Conservation (phyloP, 192 early-diverging fungal species). For the Physocladia obscura region DNA sequence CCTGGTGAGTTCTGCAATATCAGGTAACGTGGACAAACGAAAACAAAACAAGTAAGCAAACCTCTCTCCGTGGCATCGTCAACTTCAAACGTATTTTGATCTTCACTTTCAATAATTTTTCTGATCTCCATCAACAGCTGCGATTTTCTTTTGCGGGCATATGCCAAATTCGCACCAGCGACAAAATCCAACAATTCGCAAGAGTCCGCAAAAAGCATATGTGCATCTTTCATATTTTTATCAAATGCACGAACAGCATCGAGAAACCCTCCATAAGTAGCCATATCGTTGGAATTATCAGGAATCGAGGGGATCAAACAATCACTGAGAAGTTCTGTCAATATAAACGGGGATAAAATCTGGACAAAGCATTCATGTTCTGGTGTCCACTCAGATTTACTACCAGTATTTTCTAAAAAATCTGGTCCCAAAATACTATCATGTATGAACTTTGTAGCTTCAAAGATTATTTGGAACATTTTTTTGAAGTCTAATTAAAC, state of each 20-base stretch:
- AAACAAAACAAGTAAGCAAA: background rate
- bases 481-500: background rate
- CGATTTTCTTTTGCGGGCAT: constrained; percentile 19
- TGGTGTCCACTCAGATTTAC: constrained; percentile 11
- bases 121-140: constrained; percentile 28
- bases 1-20: constrained; percentile 1
- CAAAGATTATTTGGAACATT: constrained; percentile 12
- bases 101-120: constrained; percentile 39
- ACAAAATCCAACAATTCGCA: constrained; percentile 14
- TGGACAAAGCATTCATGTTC: constrained; percentile 20
- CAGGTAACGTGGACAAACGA: background rate
- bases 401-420: background rate
- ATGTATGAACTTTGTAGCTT: background rate
- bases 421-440: constrained; percentile 11
- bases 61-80: constrained; percentile 33
- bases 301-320: constrained; percentile 12
- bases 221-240: background rate
- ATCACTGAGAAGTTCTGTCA: background rate
- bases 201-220: background rate
- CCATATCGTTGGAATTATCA: constrained; percentile 3
- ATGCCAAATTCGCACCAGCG: background rate
- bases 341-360: background rate
- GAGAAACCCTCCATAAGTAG: constrained; percentile 7
- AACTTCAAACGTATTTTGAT: constrained; percentile 44
- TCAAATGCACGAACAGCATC: background rate